Conservation (phyloP, 306 rosid genomes). For the Canavalia gladiata region DNA sequence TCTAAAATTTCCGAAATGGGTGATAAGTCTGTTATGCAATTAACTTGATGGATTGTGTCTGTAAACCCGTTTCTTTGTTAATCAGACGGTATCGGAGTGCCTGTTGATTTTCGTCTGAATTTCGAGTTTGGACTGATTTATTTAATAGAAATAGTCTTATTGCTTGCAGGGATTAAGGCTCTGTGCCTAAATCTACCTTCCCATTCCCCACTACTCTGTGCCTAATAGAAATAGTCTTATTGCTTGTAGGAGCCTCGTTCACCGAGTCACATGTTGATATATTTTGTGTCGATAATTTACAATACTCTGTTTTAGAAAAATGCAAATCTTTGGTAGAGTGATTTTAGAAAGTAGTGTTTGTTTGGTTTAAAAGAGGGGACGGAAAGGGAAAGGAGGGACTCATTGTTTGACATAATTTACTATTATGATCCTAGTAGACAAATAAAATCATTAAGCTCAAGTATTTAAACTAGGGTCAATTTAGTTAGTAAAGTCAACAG, state of each 20-base stretch:
- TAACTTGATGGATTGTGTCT: neutral
- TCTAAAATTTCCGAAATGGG: neutral
- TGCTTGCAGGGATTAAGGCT: too few relatives aligned
- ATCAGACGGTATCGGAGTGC: neutral
- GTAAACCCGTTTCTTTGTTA: slow-evolving; percentile 12
- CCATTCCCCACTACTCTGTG: too few relatives aligned
- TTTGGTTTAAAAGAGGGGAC: neutral
- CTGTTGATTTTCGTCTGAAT: neutral
- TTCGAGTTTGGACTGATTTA: too few relatives aligned
- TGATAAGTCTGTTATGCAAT: neutral
- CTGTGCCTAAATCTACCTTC: too few relatives aligned
- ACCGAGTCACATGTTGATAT: neutral
- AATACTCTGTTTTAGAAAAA: neutral
- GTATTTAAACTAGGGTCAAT: neutral
- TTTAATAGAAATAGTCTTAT: too few relatives aligned
- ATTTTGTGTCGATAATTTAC: neutral
- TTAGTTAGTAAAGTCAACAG: neutral
- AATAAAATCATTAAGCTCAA: neutral
- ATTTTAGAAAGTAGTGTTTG: neutral
- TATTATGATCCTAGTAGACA: neutral
- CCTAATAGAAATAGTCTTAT: too few relatives aligned
- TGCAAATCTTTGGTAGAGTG: neutral
- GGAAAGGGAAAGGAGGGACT: neutral
- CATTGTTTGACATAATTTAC: neutral
- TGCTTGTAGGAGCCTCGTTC: too few relatives aligned